Evolutionary conservation across 2,329 filamentous ascomycete genomes (phyloP).

Genomic region (Podosphaera fusca): DNA sequence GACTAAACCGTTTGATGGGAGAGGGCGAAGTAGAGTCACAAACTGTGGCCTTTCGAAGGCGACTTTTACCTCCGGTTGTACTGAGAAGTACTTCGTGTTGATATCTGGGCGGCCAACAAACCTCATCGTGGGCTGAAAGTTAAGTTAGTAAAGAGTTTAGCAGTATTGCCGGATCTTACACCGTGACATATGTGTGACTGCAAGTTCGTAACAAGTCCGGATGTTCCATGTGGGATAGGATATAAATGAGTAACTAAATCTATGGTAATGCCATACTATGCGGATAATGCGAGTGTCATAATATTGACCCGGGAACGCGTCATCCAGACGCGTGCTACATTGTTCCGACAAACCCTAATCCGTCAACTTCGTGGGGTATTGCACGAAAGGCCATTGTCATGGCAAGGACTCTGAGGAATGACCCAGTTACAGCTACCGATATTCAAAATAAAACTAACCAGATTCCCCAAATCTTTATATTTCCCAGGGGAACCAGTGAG

Average conservation of each 20-base stretch:
- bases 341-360: background rate
- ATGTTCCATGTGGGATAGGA: background rate
- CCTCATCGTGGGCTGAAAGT: background rate
- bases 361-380: background rate
- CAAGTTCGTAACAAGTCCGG: background rate
- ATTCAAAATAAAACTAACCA: conserved; percentile 13
- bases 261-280: background rate
- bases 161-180: background rate
- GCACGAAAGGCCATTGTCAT: background rate
- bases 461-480: conserved; percentile 33
- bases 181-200: background rate
- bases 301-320: background rate
- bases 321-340: background rate
- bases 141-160: background rate
- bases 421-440: background rate
- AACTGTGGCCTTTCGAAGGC: conserved; percentile 43
- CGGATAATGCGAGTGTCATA: background rate
- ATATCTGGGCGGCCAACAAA: conserved; percentile 42
- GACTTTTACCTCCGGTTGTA: conserved; percentile 59
- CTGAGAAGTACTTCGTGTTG: conserved; percentile 39
- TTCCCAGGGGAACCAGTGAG: conserved; percentile 30
- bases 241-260: background rate
- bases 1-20: conserved; percentile 26
- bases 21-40: conserved; percentile 47
- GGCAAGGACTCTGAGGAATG: background rate